A percentile compares a stretch with the other conserved stretches of the same genome.
Evolutionary conservation across 768 basidiomycete genomes (phyloP).

Genomic region (Glaciozyma martinii): DNA sequence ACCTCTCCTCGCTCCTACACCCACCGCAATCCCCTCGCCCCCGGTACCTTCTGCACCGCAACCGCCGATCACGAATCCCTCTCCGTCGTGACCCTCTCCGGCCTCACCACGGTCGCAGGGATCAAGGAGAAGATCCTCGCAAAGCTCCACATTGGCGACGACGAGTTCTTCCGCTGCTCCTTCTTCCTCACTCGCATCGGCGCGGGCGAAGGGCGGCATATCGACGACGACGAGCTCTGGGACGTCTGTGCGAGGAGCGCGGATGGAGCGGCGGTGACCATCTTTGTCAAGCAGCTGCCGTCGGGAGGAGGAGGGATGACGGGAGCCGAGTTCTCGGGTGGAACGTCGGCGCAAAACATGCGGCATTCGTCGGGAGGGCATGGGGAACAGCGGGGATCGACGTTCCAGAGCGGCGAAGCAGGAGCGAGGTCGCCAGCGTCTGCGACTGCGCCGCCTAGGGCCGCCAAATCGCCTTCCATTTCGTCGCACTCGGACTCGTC

Average conservation of each 20-base stretch:
- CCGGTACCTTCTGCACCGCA: constrained; percentile 14
- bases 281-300: constrained; percentile 56
- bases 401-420: no score
- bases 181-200: constrained; percentile 86
- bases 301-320: constrained; percentile 35
- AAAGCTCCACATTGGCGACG: constrained; percentile 64
- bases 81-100: constrained; percentile 20
- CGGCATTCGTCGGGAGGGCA: neutral
- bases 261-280: constrained; percentile 43
- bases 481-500: no score
- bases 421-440: no score
- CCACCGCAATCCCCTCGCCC: constrained; percentile 8
- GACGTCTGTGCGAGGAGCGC: constrained; percentile 48
- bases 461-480: no score
- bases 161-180: constrained; percentile 64
- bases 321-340: neutral
- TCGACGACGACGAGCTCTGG: constrained; percentile 62
- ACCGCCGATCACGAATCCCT: constrained; percentile 32
- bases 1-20: neutral
- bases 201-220: constrained; percentile 61
- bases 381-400: no score
- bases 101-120: constrained; percentile 13
- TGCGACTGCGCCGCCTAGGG: no score
- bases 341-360: neutral
- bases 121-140: constrained; percentile 30